These are phyloP conservation scores for Flaveria sonorensis DNA, from an alignment of 129 eudicot genomes.

Conservation along the genomic window DNA sequence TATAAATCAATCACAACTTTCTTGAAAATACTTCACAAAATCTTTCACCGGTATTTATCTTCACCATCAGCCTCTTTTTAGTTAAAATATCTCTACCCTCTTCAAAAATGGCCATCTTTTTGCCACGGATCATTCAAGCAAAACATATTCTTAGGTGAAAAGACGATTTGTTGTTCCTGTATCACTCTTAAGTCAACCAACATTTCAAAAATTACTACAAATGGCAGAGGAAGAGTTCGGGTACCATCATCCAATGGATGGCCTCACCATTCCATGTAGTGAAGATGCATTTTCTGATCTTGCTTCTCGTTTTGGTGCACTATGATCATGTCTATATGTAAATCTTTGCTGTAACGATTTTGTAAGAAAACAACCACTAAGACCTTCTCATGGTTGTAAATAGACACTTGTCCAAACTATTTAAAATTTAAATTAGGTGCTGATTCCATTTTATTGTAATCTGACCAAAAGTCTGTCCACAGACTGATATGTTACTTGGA, in stretches of 20 bases:
- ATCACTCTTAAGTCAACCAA: neutral
- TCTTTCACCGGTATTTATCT: neutral
- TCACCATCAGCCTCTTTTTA: neutral
- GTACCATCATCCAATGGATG: neutral
- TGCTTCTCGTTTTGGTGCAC: no score
- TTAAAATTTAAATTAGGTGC: no score
- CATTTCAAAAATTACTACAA: neutral
- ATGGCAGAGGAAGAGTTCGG: neutral
- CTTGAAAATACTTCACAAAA: neutral
- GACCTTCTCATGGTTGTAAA: no score
- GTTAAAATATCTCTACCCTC: neutral
- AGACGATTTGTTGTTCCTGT: neutral
- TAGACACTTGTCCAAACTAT: no score
- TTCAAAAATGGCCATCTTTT: neutral
- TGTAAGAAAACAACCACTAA: no score
- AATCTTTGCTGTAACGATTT: no score
- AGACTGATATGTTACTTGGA: no score
- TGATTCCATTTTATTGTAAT: no score
- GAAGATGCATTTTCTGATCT: neutral
- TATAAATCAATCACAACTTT: neutral
- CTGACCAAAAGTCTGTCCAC: no score
- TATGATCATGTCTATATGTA: no score
- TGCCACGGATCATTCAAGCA: neutral
- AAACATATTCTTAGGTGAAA: neutral
- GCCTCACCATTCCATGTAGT: constrained; percentile 1